phyloP scores from a whole-genome alignment of 108 stramenopile genomes.

The Chaetoceros muelleri region DNA sequence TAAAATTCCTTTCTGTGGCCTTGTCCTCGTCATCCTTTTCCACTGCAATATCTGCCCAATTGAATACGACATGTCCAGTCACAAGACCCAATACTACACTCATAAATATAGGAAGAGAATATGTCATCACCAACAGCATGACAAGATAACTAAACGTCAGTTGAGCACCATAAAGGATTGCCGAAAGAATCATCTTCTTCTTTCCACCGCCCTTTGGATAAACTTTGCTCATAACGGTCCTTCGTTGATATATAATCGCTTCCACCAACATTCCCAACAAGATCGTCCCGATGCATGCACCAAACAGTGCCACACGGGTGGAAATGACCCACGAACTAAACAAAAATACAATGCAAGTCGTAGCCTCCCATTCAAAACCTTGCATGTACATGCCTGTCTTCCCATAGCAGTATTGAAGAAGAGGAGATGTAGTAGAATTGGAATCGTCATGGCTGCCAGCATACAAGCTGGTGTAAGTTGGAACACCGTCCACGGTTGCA shows the following conservation, averaged over 20 bases:
- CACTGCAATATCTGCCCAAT: constrained; percentile 1
- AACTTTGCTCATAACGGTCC: constrained; percentile 17
- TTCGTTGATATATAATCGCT: constrained; percentile 35
- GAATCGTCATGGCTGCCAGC: not conserved
- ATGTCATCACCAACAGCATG: constrained; percentile 83
- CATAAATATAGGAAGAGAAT: constrained; percentile 53
- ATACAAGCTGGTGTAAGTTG: not conserved
- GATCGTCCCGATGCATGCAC: constrained; percentile 43
- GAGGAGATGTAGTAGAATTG: constrained; percentile 2
- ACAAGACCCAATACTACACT: constrained; percentile 52
- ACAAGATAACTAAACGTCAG: constrained; percentile 67
- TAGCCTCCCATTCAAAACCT: constrained; percentile 54
- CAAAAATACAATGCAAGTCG: constrained; percentile 67
- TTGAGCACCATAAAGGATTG: constrained; percentile 57
- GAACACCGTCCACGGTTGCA: constrained; percentile 19
- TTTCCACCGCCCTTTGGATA: constrained; percentile 21
- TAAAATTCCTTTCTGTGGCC: not conserved
- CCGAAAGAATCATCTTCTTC: constrained; percentile 35
- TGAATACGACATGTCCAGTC: constrained; percentile 63
- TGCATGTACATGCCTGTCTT: constrained; percentile 83
- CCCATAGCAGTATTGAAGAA: constrained; percentile 51
- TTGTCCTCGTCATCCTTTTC: not conserved
- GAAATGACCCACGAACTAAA: constrained; percentile 57
- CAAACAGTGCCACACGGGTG: constrained; percentile 33
- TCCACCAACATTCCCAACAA: constrained; percentile 48